Conservation (phyloP, 345 rosid genomes). For the Eucalyptus cloeziana region DNA sequence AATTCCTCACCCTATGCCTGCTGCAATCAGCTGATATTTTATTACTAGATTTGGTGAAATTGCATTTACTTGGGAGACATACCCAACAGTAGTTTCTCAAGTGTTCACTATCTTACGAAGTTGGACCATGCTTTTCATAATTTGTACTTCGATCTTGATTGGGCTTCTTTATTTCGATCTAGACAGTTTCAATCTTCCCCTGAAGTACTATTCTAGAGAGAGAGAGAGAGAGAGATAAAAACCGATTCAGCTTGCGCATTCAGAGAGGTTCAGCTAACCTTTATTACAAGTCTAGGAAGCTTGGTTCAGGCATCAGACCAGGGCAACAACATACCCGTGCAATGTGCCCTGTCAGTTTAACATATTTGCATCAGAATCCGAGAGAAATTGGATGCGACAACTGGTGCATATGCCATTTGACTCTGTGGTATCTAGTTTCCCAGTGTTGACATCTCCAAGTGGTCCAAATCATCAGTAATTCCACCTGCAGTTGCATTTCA, state of each 20-base stretch:
- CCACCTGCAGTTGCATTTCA: conserved; percentile 28
- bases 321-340: not conserved
- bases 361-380: not conserved
- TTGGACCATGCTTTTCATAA: not conserved
- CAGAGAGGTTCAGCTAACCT: not conserved
- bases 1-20: not conserved
- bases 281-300: not conserved
- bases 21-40: not conserved
- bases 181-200: not conserved
- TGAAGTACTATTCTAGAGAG: not conserved
- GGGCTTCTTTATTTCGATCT: not conserved
- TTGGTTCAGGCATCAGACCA: not conserved
- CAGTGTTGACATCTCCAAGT: conserved; percentile 41
- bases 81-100: not conserved
- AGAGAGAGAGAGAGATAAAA: too few species aligned
- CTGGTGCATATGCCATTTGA: not conserved
- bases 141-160: not conserved
- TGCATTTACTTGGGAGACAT: not conserved
- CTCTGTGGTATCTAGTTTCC: not conserved
- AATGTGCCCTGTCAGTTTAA: not conserved
- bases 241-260: not conserved
- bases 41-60: not conserved
- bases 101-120: not conserved
- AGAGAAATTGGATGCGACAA: not conserved
- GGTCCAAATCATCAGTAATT: conserved; percentile 76